Percentiles rank a stretch among this genome's conserved stretches.
phyloP scores from a whole-genome alignment of 495 filamentous ascomycete genomes.

The Paragyromitra xinjiangensis region DNA sequence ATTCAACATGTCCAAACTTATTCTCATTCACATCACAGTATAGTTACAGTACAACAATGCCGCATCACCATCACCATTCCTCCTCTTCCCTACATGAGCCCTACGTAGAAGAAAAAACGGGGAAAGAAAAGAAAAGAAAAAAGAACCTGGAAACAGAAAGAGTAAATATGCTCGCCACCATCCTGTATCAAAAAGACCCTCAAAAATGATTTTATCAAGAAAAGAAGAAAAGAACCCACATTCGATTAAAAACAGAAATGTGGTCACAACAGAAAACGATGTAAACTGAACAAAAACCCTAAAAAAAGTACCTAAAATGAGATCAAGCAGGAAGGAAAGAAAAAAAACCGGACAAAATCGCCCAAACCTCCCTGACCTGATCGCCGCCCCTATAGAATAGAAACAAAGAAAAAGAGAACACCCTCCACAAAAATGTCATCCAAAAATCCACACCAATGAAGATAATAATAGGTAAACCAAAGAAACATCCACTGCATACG shows the following conservation, averaged over 20 bases:
- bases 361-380: constrained; percentile 14
- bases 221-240: constrained; percentile 8
- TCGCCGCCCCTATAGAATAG: constrained; percentile 5
- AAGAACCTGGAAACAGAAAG: not conserved
- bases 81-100: constrained; percentile 41
- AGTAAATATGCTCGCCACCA: constrained; percentile 8
- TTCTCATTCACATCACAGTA: constrained; percentile 9
- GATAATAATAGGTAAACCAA: not conserved
- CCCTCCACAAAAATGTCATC: constrained; percentile 3
- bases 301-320: constrained; percentile 9
- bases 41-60: constrained; percentile 35
- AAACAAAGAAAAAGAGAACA: not conserved
- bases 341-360: not conserved
- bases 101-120: not conserved
- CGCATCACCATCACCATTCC: constrained; percentile 1
- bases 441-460: constrained; percentile 5
- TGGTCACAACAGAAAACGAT: not conserved
- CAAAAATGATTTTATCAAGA: constrained; percentile 9
- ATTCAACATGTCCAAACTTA: not conserved
- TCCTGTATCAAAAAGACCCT: constrained; percentile 35
- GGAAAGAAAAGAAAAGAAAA: not conserved
- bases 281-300: constrained; percentile 1
- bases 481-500: not conserved
- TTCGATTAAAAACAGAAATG: not conserved
- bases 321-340: constrained; percentile 9